phyloP scores from a whole-genome alignment of 495 filamentous ascomycete species.

The Glonium stellatum region DNA sequence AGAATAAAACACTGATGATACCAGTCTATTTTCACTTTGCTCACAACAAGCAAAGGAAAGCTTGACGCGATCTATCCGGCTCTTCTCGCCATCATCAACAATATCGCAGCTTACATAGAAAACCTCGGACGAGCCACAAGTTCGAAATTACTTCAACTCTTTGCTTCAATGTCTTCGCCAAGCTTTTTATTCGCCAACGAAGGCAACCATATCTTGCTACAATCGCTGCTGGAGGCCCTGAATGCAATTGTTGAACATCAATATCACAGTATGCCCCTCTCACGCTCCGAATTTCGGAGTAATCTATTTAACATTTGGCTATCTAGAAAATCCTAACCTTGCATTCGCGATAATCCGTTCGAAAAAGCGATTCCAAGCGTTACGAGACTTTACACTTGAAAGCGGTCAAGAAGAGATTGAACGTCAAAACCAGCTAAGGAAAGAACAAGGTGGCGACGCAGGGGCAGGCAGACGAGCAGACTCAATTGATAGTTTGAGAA shows the following conservation, averaged over 20 bases:
- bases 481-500: conserved; percentile 67
- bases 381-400: conserved; percentile 90
- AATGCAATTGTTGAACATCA: conserved; percentile 91
- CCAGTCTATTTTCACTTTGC: conserved; percentile 85
- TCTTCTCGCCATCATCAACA: conserved; percentile 85
- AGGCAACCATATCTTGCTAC: conserved; percentile 74
- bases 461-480: conserved; percentile 43
- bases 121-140: conserved; percentile 66
- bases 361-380: conserved; percentile 75
- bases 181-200: conserved; percentile 95
- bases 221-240: conserved; percentile 80
- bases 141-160: conserved; percentile 80
- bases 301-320: not conserved
- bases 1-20: conserved; percentile 32
- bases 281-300: not conserved
- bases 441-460: conserved; percentile 50
- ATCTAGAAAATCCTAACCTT: conserved; percentile 60
- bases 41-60: conserved; percentile 86
- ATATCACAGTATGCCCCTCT: conserved; percentile 57
- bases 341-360: conserved; percentile 75
- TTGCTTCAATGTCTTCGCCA: conserved; percentile 89
- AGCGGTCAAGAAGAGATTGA: conserved; percentile 91
- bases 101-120: conserved; percentile 77
- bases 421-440: conserved; percentile 63
- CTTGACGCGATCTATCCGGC: conserved; percentile 90